Conservation (phyloP, 768 basidiomycete species). For the Mycena rosella region DNA sequence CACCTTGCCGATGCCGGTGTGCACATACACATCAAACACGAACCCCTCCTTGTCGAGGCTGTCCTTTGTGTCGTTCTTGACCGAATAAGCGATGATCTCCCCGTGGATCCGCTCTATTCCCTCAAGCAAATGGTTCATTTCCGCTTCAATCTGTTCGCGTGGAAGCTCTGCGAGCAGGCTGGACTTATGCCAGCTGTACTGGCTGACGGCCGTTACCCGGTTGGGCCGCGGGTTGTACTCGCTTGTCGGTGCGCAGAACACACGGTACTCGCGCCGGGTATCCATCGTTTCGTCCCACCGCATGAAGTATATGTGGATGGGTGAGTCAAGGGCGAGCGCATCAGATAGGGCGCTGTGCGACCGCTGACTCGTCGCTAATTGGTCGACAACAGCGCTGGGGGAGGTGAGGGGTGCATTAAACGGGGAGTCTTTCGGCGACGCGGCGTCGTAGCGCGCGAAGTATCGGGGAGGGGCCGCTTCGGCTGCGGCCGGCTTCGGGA, state of each 20-base stretch:
- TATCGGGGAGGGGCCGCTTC: slow-evolving; percentile 4
- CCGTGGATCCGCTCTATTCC: slow-evolving; percentile 20
- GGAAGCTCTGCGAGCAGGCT: slow-evolving; percentile 25
- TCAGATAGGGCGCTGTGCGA: not conserved
- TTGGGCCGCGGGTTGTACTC: slow-evolving; percentile 18
- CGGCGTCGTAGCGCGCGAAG: slow-evolving; percentile 25
- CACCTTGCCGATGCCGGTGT: slow-evolving; percentile 8
- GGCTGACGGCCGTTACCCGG: slow-evolving; percentile 28
- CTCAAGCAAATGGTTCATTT: slow-evolving; percentile 17
- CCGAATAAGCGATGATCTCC: slow-evolving; percentile 21
- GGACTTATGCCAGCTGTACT: slow-evolving; percentile 27
- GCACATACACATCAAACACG: slow-evolving; percentile 27
- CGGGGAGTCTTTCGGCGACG: slow-evolving; percentile 29
- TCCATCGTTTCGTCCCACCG: slow-evolving; percentile 3
- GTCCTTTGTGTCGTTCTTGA: slow-evolving; percentile 11
- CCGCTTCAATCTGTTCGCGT: slow-evolving; percentile 7
- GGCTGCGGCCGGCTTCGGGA: not conserved
- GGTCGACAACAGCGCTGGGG: slow-evolving; percentile 5
- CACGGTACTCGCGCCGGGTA: slow-evolving; percentile 21
- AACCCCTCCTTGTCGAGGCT: slow-evolving; percentile 19
- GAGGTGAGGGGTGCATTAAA: slow-evolving; percentile 18
- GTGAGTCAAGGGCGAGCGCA: not conserved
- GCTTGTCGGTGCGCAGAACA: slow-evolving; percentile 27
- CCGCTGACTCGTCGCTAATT: slow-evolving; percentile 21
- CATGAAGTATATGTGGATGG: not conserved